A percentile compares a stretch with the other conserved stretches of the same genome.
These are phyloP conservation scores for Picea glauca DNA, from an alignment of 75 land plant species.

Conservation along the genomic window DNA sequence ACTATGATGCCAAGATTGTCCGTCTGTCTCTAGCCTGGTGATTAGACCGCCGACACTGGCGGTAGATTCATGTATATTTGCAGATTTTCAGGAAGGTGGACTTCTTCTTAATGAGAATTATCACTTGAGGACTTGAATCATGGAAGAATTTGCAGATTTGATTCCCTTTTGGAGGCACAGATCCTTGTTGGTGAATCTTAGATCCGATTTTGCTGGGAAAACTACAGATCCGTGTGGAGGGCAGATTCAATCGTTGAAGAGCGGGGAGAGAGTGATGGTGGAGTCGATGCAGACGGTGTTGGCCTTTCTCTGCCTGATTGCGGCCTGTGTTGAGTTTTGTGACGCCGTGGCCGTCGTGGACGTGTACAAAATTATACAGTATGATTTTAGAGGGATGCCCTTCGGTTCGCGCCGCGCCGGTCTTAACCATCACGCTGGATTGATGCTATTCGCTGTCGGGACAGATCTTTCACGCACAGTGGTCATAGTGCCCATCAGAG, in stretches of 20 bases:
- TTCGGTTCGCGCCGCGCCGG: slow-evolving; percentile 84
- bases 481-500: slow-evolving; percentile 63
- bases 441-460: slow-evolving; percentile 36
- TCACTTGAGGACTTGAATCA: no score
- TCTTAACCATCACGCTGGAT: slow-evolving; percentile 87
- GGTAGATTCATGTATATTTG: slow-evolving; percentile 15
- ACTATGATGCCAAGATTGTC: no score
- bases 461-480: slow-evolving; percentile 91
- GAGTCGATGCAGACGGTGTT: slow-evolving; percentile 46
- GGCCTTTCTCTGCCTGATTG: slow-evolving; percentile 46
- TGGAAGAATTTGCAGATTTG: no score
- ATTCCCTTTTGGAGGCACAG: no score
- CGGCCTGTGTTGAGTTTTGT: slow-evolving; percentile 75
- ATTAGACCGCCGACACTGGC: slow-evolving; percentile 22
- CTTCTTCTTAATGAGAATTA: slow-evolving; percentile 20
- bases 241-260: not conserved
- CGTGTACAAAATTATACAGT: slow-evolving; percentile 93
- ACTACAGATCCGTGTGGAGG: no score
- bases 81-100: slow-evolving; percentile 29
- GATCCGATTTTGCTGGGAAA: no score
- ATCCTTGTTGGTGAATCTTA: no score
- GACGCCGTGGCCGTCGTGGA: slow-evolving; percentile 92
- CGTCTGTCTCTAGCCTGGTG: slow-evolving; percentile 10
- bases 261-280: slow-evolving; percentile 19
- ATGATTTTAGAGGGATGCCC: slow-evolving; percentile 75